Evolutionary conservation across 2,329 filamentous ascomycete species (phyloP), one percentile per base, ranked within the genome.

Genomic region (Aureobasidium zeae): DNA sequence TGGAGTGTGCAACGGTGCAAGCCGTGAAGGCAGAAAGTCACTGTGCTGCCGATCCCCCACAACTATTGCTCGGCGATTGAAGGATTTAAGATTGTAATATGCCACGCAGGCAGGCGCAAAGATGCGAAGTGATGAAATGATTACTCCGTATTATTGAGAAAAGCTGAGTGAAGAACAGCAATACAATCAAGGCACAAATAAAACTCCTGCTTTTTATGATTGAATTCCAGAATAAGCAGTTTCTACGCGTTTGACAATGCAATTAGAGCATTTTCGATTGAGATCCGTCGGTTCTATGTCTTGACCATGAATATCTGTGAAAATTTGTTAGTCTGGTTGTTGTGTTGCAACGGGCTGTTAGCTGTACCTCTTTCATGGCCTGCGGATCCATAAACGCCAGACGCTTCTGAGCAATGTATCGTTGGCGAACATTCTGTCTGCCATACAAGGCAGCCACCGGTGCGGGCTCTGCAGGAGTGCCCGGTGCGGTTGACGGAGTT

Each of bases 351-450:
- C 28, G 9, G 9, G 5, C 13, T 2, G 6, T 5, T 31, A 34
- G 6, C 4, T 24, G 29, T 66, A 88, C 84, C 78, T 95, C 87
- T 61, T 88, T 89, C 57, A 96, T 65, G 11, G 87, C 85, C 57
- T 82, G 79, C 36, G 80, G 74, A 61, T 95, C 84, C 67, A 86
- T 74, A 47, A 87, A 75, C 2, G 88, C 87, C 67, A 81, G 77
- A 55, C 79, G 80, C 70, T 96, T 96, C 55, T 91, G 85, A 45
- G 82, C 82, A 56, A 96, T 94, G 62, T 88, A 86, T 48, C 86
- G 74, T 52, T 84, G 79, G 50, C 89, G 72, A 34, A 88, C 77
- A 44, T 83, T 75, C 59, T 88, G 84, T 51, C 86, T 75, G 38
- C 56, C 54, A 11, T 47, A 51, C 15, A 47, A 37, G 21, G 47